These are phyloP conservation scores for Mallotus japonicus DNA, from an alignment of 441 rosid species.

Conservation along the genomic window DNA sequence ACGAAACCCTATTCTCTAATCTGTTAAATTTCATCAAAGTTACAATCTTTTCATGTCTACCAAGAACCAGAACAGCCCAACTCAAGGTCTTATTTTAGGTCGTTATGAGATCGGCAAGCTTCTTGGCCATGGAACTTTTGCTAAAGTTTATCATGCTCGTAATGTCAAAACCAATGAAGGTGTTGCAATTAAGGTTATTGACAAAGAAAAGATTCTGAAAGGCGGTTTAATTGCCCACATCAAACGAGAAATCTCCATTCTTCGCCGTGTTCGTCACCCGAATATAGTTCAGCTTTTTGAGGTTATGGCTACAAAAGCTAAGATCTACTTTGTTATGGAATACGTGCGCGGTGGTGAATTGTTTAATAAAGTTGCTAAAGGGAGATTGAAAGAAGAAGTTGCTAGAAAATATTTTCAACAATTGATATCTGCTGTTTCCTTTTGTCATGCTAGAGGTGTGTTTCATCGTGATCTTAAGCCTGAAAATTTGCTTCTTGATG, in stretches of 20 bases:
- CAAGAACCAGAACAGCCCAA: constrained; percentile 1
- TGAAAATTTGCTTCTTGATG: constrained; percentile 72
- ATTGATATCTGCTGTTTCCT: constrained; percentile 64
- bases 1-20: not conserved
- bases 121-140: constrained; percentile 82
- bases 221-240: constrained; percentile 71
- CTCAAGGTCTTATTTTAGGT: constrained; percentile 57
- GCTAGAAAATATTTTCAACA: constrained; percentile 81
- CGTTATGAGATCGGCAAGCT: constrained; percentile 84
- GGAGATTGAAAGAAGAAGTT: constrained; percentile 59
- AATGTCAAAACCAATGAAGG: constrained; percentile 53
- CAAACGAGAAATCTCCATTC: constrained; percentile 83
- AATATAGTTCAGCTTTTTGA: constrained; percentile 78
- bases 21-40: not conserved
- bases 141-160: constrained; percentile 76
- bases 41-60: constrained; percentile 20
- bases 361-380: constrained; percentile 72
- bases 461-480: constrained; percentile 89
- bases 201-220: constrained; percentile 77
- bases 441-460: constrained; percentile 81
- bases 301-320: constrained; percentile 87
- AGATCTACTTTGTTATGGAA: constrained; percentile 94
- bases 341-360: constrained; percentile 84
- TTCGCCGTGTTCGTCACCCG: constrained; percentile 87
- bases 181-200: constrained; percentile 85